Percentiles rank a stretch among this genome's conserved stretches.
Conservation (phyloP, 768 basidiomycete genomes). For the Pleurotus cornucopiae region DNA sequence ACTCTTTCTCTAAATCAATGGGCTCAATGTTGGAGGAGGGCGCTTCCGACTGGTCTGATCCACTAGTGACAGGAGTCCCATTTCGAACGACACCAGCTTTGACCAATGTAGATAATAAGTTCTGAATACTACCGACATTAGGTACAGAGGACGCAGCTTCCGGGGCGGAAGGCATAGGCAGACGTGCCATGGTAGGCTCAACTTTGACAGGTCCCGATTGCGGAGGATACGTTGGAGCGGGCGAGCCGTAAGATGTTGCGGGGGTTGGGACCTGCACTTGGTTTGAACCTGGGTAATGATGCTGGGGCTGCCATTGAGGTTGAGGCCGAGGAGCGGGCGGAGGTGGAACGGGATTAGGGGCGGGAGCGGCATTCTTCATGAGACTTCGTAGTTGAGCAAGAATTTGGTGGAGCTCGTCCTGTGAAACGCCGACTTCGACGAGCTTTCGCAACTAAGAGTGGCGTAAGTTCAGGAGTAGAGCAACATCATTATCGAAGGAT, state of each 20-base stretch:
- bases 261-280: conserved; percentile 1
- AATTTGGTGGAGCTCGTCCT: conserved; percentile 76
- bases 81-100: conserved; percentile 75
- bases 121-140: conserved; percentile 41
- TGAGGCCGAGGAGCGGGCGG: conserved; percentile 17
- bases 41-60: conserved; percentile 36
- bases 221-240: conserved; percentile 19
- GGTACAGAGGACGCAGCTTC: conserved; percentile 26
- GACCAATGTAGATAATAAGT: conserved; percentile 62
- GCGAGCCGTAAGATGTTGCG: conserved; percentile 13
- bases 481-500: neutral
- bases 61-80: conserved; percentile 47
- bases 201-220: conserved; percentile 19
- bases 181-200: conserved; percentile 10
- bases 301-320: conserved; percentile 6
- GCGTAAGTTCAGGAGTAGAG: conserved; percentile 8
- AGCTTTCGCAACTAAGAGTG: conserved; percentile 55
- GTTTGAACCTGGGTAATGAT: neutral
- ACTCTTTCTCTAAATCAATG: conserved; percentile 40
- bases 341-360: conserved; percentile 28
- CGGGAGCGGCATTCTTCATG: conserved; percentile 39
- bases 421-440: conserved; percentile 77
- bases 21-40: conserved; percentile 24
- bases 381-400: conserved; percentile 64
- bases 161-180: conserved; percentile 25